These are phyloP conservation scores for Solanum piurae DNA, from an alignment of 257 asterid genomes.

Conservation along the genomic window DNA sequence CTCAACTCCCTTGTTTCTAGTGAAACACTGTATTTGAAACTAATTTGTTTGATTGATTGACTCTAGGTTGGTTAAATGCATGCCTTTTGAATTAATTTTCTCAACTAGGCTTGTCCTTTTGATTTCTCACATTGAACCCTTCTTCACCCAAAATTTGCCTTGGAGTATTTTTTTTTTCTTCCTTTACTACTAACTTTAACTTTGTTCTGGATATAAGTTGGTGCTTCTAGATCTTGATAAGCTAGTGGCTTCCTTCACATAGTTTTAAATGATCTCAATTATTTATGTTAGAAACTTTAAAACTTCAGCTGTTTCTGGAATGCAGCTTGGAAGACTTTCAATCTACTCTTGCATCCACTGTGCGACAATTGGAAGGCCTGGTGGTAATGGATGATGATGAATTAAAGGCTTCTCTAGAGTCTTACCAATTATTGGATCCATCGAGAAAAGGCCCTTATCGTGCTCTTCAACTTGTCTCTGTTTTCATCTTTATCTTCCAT, in stretches of 20 bases:
- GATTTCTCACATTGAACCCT: neutral
- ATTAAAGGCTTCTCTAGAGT: conserved; percentile 35
- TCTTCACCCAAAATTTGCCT: neutral
- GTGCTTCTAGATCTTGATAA: neutral
- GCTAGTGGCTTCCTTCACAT: neutral
- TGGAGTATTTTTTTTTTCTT: too few relatives aligned
- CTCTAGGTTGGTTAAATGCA: neutral
- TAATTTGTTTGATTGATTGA: neutral
- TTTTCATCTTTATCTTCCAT: conserved; percentile 53
- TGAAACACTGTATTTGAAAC: neutral
- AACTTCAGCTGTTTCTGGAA: neutral
- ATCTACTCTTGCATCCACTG: conserved; percentile 41
- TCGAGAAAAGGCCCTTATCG: conserved; percentile 66
- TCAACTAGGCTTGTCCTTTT: neutral
- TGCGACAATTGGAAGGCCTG: conserved; percentile 48
- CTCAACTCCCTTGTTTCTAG: neutral
- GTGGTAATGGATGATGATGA: conserved; percentile 33
- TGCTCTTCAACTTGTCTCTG: conserved; percentile 61
- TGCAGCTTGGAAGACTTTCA: conserved; percentile 79
- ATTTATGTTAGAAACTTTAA: neutral
- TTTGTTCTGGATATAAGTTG: neutral
- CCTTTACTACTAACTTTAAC: neutral
- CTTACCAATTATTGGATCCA: conserved; percentile 44
- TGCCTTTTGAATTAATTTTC: neutral
- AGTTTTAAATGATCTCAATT: neutral